Percentiles rank a stretch among this genome's conserved stretches.
These are phyloP conservation scores for Radiomyces spectabilis DNA, from an alignment of 192 early-diverging fungal species.

Conservation along the genomic window DNA sequence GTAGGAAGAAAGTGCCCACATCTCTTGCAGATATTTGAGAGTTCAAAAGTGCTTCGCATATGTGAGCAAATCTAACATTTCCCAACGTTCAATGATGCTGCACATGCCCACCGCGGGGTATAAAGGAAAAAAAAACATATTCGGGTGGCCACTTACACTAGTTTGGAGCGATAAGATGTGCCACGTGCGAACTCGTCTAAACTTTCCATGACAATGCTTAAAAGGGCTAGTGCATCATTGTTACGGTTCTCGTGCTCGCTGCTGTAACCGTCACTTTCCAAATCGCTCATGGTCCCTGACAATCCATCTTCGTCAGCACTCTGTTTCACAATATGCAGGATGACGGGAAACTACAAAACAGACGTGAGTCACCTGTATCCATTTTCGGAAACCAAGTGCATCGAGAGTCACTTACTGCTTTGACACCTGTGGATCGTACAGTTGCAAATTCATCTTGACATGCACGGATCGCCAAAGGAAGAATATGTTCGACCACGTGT, in stretches of 20 bases:
- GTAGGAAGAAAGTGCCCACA: conserved; percentile 62
- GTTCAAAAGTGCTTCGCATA: conserved; percentile 55
- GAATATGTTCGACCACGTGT: conserved; percentile 50
- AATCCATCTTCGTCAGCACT: conserved; percentile 18
- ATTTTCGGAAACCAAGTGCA: neutral
- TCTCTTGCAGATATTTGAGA: conserved; percentile 49
- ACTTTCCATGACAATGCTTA: conserved; percentile 26
- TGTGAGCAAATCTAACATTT: conserved; percentile 54
- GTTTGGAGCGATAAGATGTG: conserved; percentile 39
- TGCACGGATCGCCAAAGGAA: conserved; percentile 56
- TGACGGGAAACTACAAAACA: conserved; percentile 22
- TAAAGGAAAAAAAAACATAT: conserved; percentile 36
- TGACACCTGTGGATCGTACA: conserved; percentile 42
- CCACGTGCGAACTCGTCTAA: conserved; percentile 35
- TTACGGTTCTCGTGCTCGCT: too few relatives aligned
- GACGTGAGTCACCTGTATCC: neutral
- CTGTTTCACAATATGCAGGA: conserved; percentile 27
- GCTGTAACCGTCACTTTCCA: too few relatives aligned
- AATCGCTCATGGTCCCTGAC: conserved; percentile 7
- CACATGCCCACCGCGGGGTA: too few relatives aligned
- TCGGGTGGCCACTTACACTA: conserved; percentile 43
- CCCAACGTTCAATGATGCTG: too few relatives aligned
- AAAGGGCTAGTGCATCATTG: conserved; percentile 11
- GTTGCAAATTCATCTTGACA: conserved; percentile 42
- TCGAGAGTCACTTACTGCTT: conserved; percentile 16